These are phyloP conservation scores for Talaromyces funiculosus DNA, from an alignment of 2,329 filamentous ascomycete species.

Conservation along the genomic window DNA sequence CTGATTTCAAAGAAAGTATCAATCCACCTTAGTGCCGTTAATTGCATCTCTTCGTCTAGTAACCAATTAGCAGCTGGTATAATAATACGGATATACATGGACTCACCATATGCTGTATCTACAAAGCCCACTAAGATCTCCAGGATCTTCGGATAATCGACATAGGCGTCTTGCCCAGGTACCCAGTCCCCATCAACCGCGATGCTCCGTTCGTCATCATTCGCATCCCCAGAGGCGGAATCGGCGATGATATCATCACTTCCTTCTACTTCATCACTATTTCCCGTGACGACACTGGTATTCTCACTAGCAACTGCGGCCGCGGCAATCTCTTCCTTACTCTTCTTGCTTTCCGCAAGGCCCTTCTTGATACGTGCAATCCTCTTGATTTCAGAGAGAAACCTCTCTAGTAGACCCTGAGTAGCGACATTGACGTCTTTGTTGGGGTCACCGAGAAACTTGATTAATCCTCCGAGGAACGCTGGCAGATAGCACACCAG, in stretches of 20 bases:
- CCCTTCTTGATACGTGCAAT: conserved; percentile 90
- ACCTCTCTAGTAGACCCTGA: conserved; percentile 80
- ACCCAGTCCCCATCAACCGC: conserved; percentile 89
- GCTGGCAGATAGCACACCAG: conserved; percentile 88
- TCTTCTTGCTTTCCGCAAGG: conserved; percentile 76
- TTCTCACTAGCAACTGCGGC: conserved; percentile 65
- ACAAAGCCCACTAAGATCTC: conserved; percentile 88
- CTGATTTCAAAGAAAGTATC: conserved; percentile 96
- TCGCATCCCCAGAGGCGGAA: conserved; percentile 44
- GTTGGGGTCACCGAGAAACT: conserved; percentile 87
- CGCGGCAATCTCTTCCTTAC: conserved; percentile 62
- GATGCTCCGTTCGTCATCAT: conserved; percentile 48
- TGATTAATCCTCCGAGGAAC: conserved; percentile 82
- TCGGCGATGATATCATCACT: conserved; percentile 54
- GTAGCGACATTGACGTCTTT: conserved; percentile 92
- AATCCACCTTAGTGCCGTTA: conserved; percentile 91
- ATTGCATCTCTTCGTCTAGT: conserved; percentile 79
- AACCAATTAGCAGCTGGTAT: conserved; percentile 16
- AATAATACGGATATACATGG: no score
- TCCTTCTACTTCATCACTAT: conserved; percentile 33
- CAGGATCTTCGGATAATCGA: conserved; percentile 86
- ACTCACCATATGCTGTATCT: conserved; percentile 67
- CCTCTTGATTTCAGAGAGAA: conserved; percentile 87
- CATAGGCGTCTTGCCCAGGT: conserved; percentile 91
- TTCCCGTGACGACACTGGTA: conserved; percentile 53